phyloP scores from a whole-genome alignment of 2,329 filamentous ascomycete genomes.

The Hymenoscyphus occultus region DNA sequence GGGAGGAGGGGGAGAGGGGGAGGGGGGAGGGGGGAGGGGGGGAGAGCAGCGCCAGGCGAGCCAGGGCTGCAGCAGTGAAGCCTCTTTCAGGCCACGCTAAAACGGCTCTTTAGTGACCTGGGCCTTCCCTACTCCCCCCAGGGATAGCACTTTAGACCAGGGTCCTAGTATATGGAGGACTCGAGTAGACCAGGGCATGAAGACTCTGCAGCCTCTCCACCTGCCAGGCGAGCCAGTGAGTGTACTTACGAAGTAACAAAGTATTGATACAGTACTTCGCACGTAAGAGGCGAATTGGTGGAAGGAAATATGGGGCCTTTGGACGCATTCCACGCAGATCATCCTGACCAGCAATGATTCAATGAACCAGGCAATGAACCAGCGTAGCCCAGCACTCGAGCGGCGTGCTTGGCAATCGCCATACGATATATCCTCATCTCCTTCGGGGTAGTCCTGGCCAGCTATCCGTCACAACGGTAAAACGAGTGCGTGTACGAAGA shows the following conservation, averaged over 20 bases:
- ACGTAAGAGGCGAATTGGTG: not conserved
- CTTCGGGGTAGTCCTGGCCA: not conserved
- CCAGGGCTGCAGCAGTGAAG: not conserved
- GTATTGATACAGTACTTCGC: too few relatives aligned
- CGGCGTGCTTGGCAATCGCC: not conserved
- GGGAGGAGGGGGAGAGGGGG: too few relatives aligned
- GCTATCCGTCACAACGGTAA: too few relatives aligned
- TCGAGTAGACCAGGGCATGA: not conserved
- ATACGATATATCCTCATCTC: too few relatives aligned
- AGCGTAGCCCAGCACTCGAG: not conserved
- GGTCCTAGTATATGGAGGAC: too few relatives aligned
- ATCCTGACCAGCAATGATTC: not conserved
- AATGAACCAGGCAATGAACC: too few relatives aligned
- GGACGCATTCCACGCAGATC: conserved; percentile 1
- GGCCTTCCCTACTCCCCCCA: not conserved
- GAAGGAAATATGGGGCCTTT: not conserved
- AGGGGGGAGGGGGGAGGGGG: too few relatives aligned
- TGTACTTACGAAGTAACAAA: too few relatives aligned
- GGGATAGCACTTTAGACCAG: too few relatives aligned
- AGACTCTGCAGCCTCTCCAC: not conserved
- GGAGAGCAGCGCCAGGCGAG: not conserved
- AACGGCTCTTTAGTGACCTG: not conserved
- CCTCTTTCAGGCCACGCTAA: not conserved
- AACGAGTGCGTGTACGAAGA: too few relatives aligned
- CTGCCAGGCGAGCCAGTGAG: not conserved